A percentile compares a stretch with the other conserved stretches of the same genome.
Conservation (phyloP, 768 basidiomycete genomes). For the Trametes cinnabarina region DNA sequence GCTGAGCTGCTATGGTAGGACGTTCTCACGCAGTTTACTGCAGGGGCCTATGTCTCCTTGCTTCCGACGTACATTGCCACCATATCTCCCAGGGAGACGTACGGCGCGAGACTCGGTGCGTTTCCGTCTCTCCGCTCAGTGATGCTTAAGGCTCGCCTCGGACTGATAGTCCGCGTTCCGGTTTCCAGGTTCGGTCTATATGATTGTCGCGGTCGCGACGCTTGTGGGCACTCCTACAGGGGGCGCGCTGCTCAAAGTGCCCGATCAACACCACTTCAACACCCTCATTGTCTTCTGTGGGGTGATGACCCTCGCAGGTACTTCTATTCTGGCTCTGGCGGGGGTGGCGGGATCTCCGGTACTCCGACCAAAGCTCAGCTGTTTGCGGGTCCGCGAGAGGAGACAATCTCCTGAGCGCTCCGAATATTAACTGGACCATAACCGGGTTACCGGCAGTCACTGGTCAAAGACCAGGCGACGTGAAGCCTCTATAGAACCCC, state of each 20-base stretch:
- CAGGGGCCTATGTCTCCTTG: conserved; percentile 32
- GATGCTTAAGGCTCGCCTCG: neutral
- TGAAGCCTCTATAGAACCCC: too few relatives aligned
- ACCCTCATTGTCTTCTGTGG: conserved; percentile 33
- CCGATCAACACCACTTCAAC: conserved; percentile 27
- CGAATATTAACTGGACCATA: too few relatives aligned
- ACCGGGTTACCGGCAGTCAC: too few relatives aligned
- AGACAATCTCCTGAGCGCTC: too few relatives aligned
- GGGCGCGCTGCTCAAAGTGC: conserved; percentile 29
- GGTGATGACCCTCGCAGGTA: conserved; percentile 23
- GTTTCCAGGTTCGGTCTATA: conserved; percentile 28
- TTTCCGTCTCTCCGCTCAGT: neutral
- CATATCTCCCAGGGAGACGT: conserved; percentile 30
- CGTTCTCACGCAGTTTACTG: neutral
- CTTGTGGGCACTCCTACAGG: conserved; percentile 35
- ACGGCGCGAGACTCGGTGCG: conserved; percentile 33
- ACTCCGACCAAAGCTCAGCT: neutral
- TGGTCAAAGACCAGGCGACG: too few relatives aligned
- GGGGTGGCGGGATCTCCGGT: neutral
- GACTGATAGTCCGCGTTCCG: neutral
- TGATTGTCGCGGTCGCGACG: conserved; percentile 30
- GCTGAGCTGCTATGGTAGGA: too few relatives aligned
- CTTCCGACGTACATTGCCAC: conserved; percentile 32
- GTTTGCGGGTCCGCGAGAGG: neutral
- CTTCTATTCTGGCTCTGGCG: conserved; percentile 3